These are phyloP conservation scores for Pythium guiyangense DNA, from an alignment of 352 stramenopile genomes.

Conservation along the genomic window DNA sequence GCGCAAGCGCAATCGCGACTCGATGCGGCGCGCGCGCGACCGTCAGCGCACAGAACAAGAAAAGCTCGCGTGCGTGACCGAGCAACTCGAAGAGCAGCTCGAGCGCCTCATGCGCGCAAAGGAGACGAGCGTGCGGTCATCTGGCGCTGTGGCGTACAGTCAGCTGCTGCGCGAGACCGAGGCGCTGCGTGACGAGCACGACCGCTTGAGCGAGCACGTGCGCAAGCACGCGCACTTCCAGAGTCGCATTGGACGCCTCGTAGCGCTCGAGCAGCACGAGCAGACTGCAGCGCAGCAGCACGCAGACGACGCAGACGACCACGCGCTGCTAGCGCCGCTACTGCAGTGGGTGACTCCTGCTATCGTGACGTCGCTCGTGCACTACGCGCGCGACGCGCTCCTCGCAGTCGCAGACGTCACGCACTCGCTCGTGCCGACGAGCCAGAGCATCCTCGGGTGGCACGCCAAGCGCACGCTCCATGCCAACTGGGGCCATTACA, in stretches of 20 bases:
- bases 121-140: neutral
- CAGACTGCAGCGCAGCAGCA: slow-evolving; percentile 2
- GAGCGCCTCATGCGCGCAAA: slow-evolving; percentile 11
- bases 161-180: slow-evolving; percentile 19
- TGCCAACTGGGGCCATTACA: slow-evolving; percentile 36
- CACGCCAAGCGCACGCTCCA: slow-evolving; percentile 31
- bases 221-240: slow-evolving; percentile 22
- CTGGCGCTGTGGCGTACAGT: slow-evolving; percentile 6
- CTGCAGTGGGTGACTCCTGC: slow-evolving; percentile 15
- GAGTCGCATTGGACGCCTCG: slow-evolving; percentile 4
- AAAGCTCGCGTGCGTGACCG: slow-evolving; percentile 22
- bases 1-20: slow-evolving; percentile 35
- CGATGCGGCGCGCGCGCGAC: slow-evolving; percentile 34
- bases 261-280: slow-evolving; percentile 13
- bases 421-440: slow-evolving; percentile 6
- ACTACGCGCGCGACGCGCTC: slow-evolving; percentile 20
- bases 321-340: slow-evolving; percentile 9
- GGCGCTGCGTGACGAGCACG: slow-evolving; percentile 17
- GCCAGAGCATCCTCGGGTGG: slow-evolving; percentile 40
- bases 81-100: slow-evolving; percentile 24
- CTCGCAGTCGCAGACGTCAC: slow-evolving; percentile 18
- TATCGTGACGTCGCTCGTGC: slow-evolving; percentile 12
- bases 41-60: slow-evolving; percentile 20
- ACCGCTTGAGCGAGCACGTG: slow-evolving; percentile 10
- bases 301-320: slow-evolving; percentile 7